These are phyloP conservation scores for Apiotrichum domesticum DNA, from an alignment of 1,284 basidiomycete genomes.

Conservation along the genomic window DNA sequence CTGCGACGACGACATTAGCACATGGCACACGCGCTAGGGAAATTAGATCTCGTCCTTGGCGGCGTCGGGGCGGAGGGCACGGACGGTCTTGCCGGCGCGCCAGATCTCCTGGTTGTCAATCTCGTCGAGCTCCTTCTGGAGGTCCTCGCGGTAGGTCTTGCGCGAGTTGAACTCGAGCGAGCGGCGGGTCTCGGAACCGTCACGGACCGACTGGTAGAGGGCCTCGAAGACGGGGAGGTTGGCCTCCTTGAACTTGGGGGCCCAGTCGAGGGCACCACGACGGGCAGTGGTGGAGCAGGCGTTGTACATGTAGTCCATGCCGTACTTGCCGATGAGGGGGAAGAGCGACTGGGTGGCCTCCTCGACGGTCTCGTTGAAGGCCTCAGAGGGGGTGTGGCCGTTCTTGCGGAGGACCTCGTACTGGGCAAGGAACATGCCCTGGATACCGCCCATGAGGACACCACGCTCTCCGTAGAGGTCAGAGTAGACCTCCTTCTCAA, in stretches of 20 bases:
- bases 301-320: slow-evolving; percentile 99
- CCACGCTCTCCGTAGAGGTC: slow-evolving; percentile 99
- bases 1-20: not conserved
- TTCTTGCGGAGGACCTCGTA: slow-evolving; percentile 99
- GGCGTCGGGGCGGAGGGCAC: slow-evolving; percentile 45
- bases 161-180: slow-evolving; percentile 94
- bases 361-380: slow-evolving; percentile 98
- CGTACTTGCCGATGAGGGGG: slow-evolving; percentile 91
- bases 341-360: slow-evolving; percentile 98
- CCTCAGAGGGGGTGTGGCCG: slow-evolving; percentile 95
- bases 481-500: slow-evolving; percentile 99
- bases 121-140: slow-evolving; percentile 87
- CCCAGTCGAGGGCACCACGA: slow-evolving; percentile 98
- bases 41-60: slow-evolving; percentile 42
- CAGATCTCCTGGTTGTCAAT: slow-evolving; percentile 90
- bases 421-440: slow-evolving; percentile 97
- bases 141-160: slow-evolving; percentile 86
- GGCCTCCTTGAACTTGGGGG: slow-evolving; percentile 86
- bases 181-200: slow-evolving; percentile 95
- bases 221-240: slow-evolving; percentile 88
- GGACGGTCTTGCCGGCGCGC: slow-evolving; percentile 69
- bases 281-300: slow-evolving; percentile 99
- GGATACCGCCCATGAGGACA: slow-evolving; percentile 98
- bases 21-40: too few relatives aligned
- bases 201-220: slow-evolving; percentile 87